These are phyloP conservation scores for Acacia pycnantha DNA, from an alignment of 331 rosid genomes.

Conservation along the genomic window DNA sequence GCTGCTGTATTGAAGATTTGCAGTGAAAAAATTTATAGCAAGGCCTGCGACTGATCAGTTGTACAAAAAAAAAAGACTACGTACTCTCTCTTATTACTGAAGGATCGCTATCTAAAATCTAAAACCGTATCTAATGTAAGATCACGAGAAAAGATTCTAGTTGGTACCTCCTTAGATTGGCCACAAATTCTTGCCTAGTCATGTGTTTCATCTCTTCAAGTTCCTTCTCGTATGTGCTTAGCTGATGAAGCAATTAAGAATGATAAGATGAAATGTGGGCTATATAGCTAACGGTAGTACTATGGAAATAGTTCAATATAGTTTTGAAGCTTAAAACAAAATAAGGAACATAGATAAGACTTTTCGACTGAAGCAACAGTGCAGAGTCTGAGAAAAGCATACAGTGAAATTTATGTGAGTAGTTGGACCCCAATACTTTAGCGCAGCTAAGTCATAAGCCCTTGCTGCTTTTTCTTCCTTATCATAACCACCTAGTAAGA, in stretches of 20 bases:
- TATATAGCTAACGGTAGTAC: slow-evolving; percentile 8
- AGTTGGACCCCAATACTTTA: slow-evolving; percentile 98
- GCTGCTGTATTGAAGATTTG: not conserved
- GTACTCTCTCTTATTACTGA: not conserved
- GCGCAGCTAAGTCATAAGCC: slow-evolving; percentile 98
- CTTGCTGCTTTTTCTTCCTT: slow-evolving; percentile 98
- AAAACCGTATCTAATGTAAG: not conserved
- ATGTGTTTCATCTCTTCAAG: slow-evolving; percentile 93
- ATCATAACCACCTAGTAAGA: slow-evolving; percentile 88
- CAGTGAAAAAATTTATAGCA: not conserved
- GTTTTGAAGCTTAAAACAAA: slow-evolving; percentile 17
- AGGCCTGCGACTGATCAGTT: not conserved
- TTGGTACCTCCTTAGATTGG: slow-evolving; percentile 88
- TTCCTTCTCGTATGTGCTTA: slow-evolving; percentile 82
- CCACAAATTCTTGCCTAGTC: slow-evolving; percentile 97
- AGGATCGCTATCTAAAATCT: not conserved
- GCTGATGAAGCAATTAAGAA: slow-evolving; percentile 51
- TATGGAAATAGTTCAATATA: slow-evolving; percentile 3
- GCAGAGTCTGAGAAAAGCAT: slow-evolving; percentile 35
- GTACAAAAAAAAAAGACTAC: not conserved
- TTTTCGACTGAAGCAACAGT: slow-evolving; percentile 27
- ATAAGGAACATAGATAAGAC: slow-evolving; percentile 11
- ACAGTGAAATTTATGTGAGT: slow-evolving; percentile 98
- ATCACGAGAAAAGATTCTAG: slow-evolving; percentile 18
- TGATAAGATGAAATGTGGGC: slow-evolving; percentile 19